Evolutionary conservation across 768 basidiomycete genomes (phyloP).

Genomic region (Naganishia friedmannii): DNA sequence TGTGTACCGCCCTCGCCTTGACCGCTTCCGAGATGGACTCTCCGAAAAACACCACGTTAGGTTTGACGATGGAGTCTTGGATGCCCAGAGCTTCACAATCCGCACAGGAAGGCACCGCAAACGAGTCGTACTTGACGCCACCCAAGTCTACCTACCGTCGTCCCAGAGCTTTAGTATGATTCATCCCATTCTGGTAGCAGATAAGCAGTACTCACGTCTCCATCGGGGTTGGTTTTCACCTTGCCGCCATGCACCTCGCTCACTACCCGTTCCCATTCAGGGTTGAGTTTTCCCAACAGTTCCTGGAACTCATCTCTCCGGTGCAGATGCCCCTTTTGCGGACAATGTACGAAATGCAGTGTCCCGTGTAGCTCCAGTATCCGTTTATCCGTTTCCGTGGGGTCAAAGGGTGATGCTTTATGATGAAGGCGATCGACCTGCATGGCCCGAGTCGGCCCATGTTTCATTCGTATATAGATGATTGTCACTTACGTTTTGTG

Average conservation of each 20-base stretch:
- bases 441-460: neutral
- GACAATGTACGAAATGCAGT: slow-evolving; percentile 79
- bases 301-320: slow-evolving; percentile 70
- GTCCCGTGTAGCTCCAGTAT: slow-evolving; percentile 87
- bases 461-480: neutral
- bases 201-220: slow-evolving; percentile 64
- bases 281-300: slow-evolving; percentile 69
- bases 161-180: neutral
- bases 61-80: slow-evolving; percentile 64
- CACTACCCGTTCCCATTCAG: slow-evolving; percentile 64
- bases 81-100: slow-evolving; percentile 63
- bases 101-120: slow-evolving; percentile 74
- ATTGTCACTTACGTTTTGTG: slow-evolving; percentile 53
- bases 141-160: slow-evolving; percentile 68
- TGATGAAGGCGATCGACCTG: slow-evolving; percentile 90
- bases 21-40: slow-evolving; percentile 71
- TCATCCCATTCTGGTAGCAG: neutral
- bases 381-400: slow-evolving; percentile 51
- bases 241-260: slow-evolving; percentile 66
- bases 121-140: slow-evolving; percentile 71
- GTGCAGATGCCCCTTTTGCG: slow-evolving; percentile 63
- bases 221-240: slow-evolving; percentile 77
- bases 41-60: slow-evolving; percentile 82
- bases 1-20: slow-evolving; percentile 66
- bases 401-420: slow-evolving; percentile 61